Evolutionary conservation across 2,329 filamentous ascomycete species (phyloP).

Genomic region (Fusarium sarcochroum): DNA sequence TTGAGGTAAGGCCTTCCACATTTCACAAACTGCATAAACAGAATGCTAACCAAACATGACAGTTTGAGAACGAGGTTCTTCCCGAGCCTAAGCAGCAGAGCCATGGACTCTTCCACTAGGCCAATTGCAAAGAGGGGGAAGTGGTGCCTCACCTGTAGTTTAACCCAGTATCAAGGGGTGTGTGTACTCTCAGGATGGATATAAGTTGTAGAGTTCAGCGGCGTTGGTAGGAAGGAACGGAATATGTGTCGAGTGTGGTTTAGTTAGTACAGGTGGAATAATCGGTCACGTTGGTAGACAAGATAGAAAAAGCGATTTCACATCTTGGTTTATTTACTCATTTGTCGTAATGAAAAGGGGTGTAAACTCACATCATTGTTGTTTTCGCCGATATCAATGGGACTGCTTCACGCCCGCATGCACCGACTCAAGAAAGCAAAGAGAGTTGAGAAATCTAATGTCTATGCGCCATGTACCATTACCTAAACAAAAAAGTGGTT

Average conservation of each 20-base stretch:
- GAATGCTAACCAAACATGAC: constrained; percentile 33
- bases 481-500: constrained; percentile 18
- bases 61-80: constrained; percentile 60
- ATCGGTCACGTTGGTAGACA: constrained; percentile 25
- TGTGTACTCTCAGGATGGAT: constrained; percentile 32
- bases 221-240: constrained; percentile 45
- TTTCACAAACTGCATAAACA: neutral
- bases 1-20: constrained; percentile 75
- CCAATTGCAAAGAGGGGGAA: constrained; percentile 5
- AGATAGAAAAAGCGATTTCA: constrained; percentile 19
- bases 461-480: constrained; percentile 31
- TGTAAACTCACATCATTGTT: neutral
- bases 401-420: neutral
- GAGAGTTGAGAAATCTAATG: constrained; percentile 14
- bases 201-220: constrained; percentile 38
- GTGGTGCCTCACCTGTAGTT: constrained; percentile 1
- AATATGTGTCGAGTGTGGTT: constrained; percentile 28
- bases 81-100: constrained; percentile 53
- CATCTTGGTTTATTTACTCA: neutral
- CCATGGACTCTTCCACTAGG: constrained; percentile 58
- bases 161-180: constrained; percentile 4
- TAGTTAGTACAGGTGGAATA: constrained; percentile 29
- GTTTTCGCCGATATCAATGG: neutral
- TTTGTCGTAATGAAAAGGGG: neutral
- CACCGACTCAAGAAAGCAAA: neutral